A percentile compares a stretch with the other conserved stretches of the same genome.
Conservation (phyloP, 352 stramenopile genomes). For the Globisporangium emineosum region DNA sequence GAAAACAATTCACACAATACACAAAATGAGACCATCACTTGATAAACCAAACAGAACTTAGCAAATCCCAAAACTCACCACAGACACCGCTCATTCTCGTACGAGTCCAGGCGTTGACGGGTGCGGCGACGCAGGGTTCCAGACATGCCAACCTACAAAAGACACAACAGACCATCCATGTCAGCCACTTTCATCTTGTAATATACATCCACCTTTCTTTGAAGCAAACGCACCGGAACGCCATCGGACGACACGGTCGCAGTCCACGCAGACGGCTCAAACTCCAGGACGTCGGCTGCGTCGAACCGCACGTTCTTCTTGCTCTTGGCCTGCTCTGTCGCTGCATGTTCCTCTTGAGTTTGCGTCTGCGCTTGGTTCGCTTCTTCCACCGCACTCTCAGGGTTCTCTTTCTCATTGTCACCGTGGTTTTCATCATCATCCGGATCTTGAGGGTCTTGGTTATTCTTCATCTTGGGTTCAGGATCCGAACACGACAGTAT, state of each 20-base stretch:
- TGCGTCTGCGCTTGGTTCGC: constrained; percentile 7
- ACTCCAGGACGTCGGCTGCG: constrained; percentile 68
- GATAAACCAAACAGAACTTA: not conserved
- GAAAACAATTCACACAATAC: constrained; percentile 3
- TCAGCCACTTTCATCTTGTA: not conserved
- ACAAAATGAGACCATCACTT: constrained; percentile 1
- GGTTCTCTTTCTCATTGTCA: constrained; percentile 5
- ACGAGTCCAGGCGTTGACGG: constrained; percentile 59
- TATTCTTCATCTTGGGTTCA: not conserved
- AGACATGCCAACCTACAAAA: constrained; percentile 59
- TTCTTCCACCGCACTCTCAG: not conserved
- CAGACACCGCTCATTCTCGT: constrained; percentile 56
- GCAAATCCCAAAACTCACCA: constrained; percentile 24
- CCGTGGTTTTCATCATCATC: not conserved
- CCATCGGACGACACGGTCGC: constrained; percentile 73
- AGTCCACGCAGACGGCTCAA: constrained; percentile 82
- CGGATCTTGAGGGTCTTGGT: not conserved
- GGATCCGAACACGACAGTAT: not conserved
- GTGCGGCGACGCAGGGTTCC: constrained; percentile 59
- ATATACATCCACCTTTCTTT: not conserved
- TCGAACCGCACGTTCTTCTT: constrained; percentile 59
- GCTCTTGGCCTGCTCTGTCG: constrained; percentile 15
- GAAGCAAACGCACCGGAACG: constrained; percentile 47
- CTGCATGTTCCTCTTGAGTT: not conserved
- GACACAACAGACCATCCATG: not conserved